Evolutionary conservation across 176 grass and related monocot species (phyloP).

Genomic region (Ensete ventricosum): DNA sequence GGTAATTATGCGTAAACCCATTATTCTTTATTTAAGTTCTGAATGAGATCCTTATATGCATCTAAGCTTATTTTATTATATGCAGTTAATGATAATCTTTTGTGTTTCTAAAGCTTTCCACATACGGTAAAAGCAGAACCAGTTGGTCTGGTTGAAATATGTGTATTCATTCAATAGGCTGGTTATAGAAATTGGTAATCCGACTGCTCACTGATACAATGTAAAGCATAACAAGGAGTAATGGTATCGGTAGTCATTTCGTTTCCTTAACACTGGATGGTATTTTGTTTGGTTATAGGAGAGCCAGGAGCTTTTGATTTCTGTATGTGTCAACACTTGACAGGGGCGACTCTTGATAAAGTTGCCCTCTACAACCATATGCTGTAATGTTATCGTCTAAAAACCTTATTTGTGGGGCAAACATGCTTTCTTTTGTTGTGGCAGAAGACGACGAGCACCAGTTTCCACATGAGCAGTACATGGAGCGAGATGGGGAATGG

Average conservation of each 20-base stretch:
- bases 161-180: too few species aligned
- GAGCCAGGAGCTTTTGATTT: too few species aligned
- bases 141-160: too few species aligned
- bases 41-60: background rate
- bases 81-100: background rate
- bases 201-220: too few species aligned
- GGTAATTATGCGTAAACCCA: constrained; percentile 30
- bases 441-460: constrained; percentile 34
- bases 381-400: background rate
- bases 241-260: too few species aligned
- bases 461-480: constrained; percentile 20
- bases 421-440: constrained; percentile 8
- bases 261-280: too few species aligned
- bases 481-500: constrained; percentile 33
- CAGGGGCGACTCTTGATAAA: background rate
- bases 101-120: too few species aligned
- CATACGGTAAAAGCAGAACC: too few species aligned
- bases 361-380: background rate
- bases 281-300: too few species aligned
- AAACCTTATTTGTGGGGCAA: constrained; percentile 1
- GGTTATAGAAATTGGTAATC: too few species aligned
- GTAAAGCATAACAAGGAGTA: too few species aligned
- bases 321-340: too few species aligned
- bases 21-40: background rate
- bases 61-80: background rate